Evolutionary conservation across 2,329 filamentous ascomycete genomes (phyloP), one percentile per base, ranked within the genome.

Genomic region (Sporothrix brasiliensis): DNA sequence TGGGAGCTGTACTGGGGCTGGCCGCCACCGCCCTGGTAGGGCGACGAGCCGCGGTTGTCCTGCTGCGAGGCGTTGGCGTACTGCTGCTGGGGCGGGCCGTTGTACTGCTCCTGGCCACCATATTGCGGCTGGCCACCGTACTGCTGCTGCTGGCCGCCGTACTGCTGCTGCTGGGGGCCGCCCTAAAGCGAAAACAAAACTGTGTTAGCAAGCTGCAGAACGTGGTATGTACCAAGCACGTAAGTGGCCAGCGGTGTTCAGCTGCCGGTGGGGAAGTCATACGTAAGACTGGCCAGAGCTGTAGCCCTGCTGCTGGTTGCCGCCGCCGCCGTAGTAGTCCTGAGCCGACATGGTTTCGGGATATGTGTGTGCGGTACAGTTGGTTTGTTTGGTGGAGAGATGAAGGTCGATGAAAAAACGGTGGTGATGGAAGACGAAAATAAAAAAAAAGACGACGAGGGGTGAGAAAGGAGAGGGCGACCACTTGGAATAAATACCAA

Each of bases 1-100:
- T 49, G n/a, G 70, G 73, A 39, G 50, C 72, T 76, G 63, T 78
- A 73, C 41, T 77, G 76, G 6, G 75, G 73, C 65, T 76, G 76
- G 58, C 54, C 34, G 6, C 34, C 34, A 9, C 34, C 34, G 34
- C 34, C 6, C 52, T 66, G 60, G 27, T 69, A 67, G 4, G 70
- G 70, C 49, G 65, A 68, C n/a, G 65, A 34, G 44, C 41, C 39
- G 56, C 65, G 58, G 58, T 65, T 16, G 58, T 65, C 66, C n/a
- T 60, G 19, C 71, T 67, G 75, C 71, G 71, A 65, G n/a, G 69
- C 71, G 58, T 63, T 63, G 49, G 50, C n/a, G 58, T 69, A 63
- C 39, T 53, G 58, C 56, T 70, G 65, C 58, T 61, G 73, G 71
- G 5, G 75, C 67, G 58, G 68, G 21, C 24, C 49, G 47, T 30